phyloP scores from a whole-genome alignment of 257 asterid species.

The Cinchona pubescens region DNA sequence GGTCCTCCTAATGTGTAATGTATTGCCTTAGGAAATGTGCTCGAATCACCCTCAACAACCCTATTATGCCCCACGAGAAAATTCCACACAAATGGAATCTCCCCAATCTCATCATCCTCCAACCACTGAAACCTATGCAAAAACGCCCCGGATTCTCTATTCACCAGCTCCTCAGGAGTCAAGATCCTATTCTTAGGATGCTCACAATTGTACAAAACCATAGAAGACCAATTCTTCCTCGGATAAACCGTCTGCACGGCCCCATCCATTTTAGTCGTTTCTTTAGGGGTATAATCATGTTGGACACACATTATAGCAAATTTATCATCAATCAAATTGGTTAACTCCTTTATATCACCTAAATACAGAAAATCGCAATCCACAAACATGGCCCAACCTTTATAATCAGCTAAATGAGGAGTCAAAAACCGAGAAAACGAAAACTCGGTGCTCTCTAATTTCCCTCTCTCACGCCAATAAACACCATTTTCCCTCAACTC shows the following conservation, averaged over 20 bases:
- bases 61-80: constrained; percentile 75
- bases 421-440: constrained; percentile 79
- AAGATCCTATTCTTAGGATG: constrained; percentile 56
- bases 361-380: constrained; percentile 83
- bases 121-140: constrained; percentile 87
- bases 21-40: constrained; percentile 61
- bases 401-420: constrained; percentile 51
- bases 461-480: constrained; percentile 82
- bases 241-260: constrained; percentile 82
- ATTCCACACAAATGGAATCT: constrained; percentile 81
- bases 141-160: constrained; percentile 71
- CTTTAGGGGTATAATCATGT: constrained; percentile 84
- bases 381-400: constrained; percentile 93
- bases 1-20: constrained; percentile 92
- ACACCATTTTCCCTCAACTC: constrained; percentile 59
- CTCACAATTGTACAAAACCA: constrained; percentile 84
- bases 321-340: constrained; percentile 57
- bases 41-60: constrained; percentile 58
- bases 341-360: constrained; percentile 58
- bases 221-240: constrained; percentile 93
- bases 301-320: constrained; percentile 78
- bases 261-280: constrained; percentile 86
- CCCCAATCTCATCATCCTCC: constrained; percentile 75
- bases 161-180: constrained; percentile 76
- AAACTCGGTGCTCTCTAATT: constrained; percentile 82